phyloP scores from a whole-genome alignment of 768 basidiomycete genomes.

The Hortiboletus campestris region DNA sequence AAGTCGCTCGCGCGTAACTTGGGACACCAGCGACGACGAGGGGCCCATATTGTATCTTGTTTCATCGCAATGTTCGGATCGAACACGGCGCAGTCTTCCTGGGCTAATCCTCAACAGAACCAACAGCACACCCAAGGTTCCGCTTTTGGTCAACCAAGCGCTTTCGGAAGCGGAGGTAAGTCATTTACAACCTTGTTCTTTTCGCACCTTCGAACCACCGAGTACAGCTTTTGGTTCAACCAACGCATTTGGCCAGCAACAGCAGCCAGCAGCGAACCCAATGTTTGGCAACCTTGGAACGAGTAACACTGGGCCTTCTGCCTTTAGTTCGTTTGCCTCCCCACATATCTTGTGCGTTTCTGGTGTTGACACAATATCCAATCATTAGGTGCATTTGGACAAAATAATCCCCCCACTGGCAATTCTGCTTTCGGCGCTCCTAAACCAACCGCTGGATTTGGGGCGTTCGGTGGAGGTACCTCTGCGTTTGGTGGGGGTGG shows the following conservation, averaged over 20 bases:
- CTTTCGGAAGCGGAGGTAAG: constrained; percentile 57
- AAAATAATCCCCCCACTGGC: constrained; percentile 37
- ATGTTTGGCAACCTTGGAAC: constrained; percentile 71
- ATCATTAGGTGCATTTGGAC: constrained; percentile 39
- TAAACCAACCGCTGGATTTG: constrained; percentile 75
- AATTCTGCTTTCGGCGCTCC: constrained; percentile 57
- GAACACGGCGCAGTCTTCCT: constrained; percentile 53
- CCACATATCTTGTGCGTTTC: not conserved
- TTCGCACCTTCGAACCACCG: constrained; percentile 24
- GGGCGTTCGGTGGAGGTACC: constrained; percentile 66
- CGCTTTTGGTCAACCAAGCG: constrained; percentile 69
- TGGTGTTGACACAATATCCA: constrained; percentile 4
- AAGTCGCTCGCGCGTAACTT: constrained; percentile 9
- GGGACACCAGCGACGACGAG: constrained; percentile 28
- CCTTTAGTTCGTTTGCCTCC: constrained; percentile 34
- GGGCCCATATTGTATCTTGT: constrained; percentile 9
- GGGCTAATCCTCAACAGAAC: constrained; percentile 66
- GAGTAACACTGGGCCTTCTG: constrained; percentile 32
- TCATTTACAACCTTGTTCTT: constrained; percentile 29
- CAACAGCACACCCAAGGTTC: constrained; percentile 52
- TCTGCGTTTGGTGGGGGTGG: constrained; percentile 47
- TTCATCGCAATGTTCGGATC: constrained; percentile 58
- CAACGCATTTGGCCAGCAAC: constrained; percentile 63
- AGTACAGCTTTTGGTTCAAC: constrained; percentile 53
- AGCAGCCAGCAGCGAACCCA: constrained; percentile 68